A percentile compares a stretch with the other conserved stretches of the same genome.
Evolutionary conservation across 768 basidiomycete genomes (phyloP).

Genomic region (Serendipita sp.): DNA sequence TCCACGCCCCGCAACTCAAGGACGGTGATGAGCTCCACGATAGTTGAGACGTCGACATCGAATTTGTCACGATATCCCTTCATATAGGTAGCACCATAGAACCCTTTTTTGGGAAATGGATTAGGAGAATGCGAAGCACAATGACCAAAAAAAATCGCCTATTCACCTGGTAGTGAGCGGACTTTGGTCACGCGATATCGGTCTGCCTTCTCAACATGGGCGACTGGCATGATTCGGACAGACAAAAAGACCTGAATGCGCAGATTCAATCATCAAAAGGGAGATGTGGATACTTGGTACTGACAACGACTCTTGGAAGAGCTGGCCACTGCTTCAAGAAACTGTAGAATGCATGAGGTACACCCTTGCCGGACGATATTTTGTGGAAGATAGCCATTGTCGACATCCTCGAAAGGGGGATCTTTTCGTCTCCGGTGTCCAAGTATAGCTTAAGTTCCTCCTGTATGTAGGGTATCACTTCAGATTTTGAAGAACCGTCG

Average conservation of each 20-base stretch:
- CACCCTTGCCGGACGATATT: slow-evolving; percentile 33
- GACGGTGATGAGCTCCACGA: not conserved
- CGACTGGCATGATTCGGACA: slow-evolving; percentile 33
- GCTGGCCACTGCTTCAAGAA: slow-evolving; percentile 54
- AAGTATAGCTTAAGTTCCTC: slow-evolving; percentile 14
- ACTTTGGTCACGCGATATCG: slow-evolving; percentile 44
- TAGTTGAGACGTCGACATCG: slow-evolving; percentile 24
- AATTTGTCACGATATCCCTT: slow-evolving; percentile 50
- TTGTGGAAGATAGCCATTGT: slow-evolving; percentile 46
- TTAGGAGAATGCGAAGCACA: too few species aligned
- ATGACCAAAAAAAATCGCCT: not conserved
- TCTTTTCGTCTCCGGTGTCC: slow-evolving; percentile 14
- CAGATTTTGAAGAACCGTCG: slow-evolving; percentile 12
- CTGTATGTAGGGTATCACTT: not conserved
- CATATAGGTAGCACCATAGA: slow-evolving; percentile 44
- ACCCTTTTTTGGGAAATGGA: slow-evolving; percentile 22
- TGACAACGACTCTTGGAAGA: slow-evolving; percentile 45
- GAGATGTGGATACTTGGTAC: too few species aligned
- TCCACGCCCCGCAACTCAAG: not conserved
- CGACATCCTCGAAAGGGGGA: slow-evolving; percentile 27
- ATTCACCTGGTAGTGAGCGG: slow-evolving; percentile 33
- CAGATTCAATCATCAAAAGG: not conserved
- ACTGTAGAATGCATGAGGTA: slow-evolving; percentile 49
- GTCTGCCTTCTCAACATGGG: slow-evolving; percentile 32
- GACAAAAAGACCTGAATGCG: slow-evolving; percentile 43